Base-by-base conservation (phyloP, 2,329 filamentous ascomycete genomes). In the Neofusicoccum cordaticola region DNA sequence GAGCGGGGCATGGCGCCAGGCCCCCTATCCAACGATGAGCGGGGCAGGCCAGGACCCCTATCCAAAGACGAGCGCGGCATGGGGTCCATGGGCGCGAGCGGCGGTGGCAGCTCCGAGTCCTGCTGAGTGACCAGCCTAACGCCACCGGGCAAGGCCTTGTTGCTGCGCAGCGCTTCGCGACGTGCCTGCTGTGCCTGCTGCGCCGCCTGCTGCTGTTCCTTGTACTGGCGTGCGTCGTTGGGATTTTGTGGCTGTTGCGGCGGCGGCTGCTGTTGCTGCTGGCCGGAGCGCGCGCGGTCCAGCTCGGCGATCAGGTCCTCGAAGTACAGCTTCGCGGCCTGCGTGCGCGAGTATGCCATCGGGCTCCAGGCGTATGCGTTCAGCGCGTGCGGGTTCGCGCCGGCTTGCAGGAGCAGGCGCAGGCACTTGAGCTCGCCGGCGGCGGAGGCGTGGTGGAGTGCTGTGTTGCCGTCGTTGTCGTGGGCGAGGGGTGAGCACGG, bases 321-420 rank as follows among this genome's bases (percentile, higher is more conserved):
- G 67, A 95, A 88, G 73, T 96, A 95, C 0, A 93, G 90, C 77
- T 96, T 92, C 1, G 91, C 91, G 73, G 92, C 89, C 7, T 92
- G 88, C 0, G 90, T 94, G 13, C 90, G 87, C 67, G 88, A 91
- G 75, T 96, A 96, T 17, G 89, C 87, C n/a, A 93, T 84, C 0
- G 93, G 90, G 1, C 88, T 93, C 91, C 92, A 96, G 72, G 86
- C 89, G 82, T 89, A 92, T 2, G 87, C 80, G 73, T 96, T 96
- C 69, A 84, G 83, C 63, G 86, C 86, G 63, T 89, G 83, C 0
- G 90, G 86, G 69, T 93, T 89, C 0, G 92, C 91, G 11, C 92
- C 92, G 0, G 90, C 91, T 2, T 90, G 88, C 12, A 96, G 82
- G 62, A 96, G 81, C 41, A 92, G 90, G 48, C 92, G 83, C 63